A percentile compares a stretch with the other conserved stretches of the same genome.
These are phyloP conservation scores for Botrytis tulipae DNA, from an alignment of 2,329 filamentous ascomycete genomes.

Conservation along the genomic window DNA sequence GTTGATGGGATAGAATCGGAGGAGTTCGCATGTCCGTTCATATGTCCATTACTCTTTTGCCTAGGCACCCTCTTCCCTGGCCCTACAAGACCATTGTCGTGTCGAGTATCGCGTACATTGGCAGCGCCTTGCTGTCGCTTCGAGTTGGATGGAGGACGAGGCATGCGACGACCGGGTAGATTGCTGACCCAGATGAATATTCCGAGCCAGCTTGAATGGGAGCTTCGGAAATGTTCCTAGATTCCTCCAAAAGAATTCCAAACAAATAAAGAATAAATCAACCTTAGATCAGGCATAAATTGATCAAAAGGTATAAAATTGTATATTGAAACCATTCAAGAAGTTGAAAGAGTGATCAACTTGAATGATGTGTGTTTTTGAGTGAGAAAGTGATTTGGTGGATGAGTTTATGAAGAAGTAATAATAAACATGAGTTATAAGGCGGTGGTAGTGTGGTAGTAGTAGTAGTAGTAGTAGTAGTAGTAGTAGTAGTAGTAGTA, in stretches of 20 bases:
- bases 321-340: constrained; percentile 16
- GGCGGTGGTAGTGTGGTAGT: not conserved
- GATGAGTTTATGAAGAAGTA: not conserved
- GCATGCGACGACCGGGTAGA: constrained; percentile 35
- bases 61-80: constrained; percentile 63
- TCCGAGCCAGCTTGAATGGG: constrained; percentile 37
- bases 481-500: not conserved
- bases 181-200: constrained; percentile 39
- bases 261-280: not conserved
- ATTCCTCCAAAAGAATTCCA: not conserved
- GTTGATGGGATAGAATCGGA: constrained; percentile 37
- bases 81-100: constrained; percentile 85
- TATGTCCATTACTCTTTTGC: constrained; percentile 54
- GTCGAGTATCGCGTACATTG: constrained; percentile 69
- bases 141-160: constrained; percentile 36
- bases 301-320: constrained; percentile 5
- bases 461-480: not conserved
- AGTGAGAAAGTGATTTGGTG: not conserved
- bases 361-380: constrained; percentile 9
- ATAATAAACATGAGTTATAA: not conserved
- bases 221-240: constrained; percentile 17
- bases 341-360: constrained; percentile 20
- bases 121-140: constrained; percentile 45
- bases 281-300: constrained; percentile 11
- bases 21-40: constrained; percentile 50